These are phyloP conservation scores for Rhizopogon rudus DNA, from an alignment of 768 basidiomycete genomes.

Conservation along the genomic window DNA sequence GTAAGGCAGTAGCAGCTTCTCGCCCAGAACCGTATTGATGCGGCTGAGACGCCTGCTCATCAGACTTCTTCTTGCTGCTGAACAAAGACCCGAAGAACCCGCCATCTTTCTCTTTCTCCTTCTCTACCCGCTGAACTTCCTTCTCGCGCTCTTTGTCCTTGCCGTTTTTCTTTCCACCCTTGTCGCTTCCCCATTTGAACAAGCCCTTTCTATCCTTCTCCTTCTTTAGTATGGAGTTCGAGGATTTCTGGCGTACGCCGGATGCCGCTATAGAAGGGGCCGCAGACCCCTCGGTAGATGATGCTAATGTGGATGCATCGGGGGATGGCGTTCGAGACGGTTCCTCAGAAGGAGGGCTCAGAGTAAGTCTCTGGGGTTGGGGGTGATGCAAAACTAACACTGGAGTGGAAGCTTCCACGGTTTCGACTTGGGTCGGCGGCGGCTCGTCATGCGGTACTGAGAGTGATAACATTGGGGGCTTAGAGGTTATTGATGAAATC, in stretches of 20 bases:
- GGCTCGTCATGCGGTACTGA: constrained; percentile 16
- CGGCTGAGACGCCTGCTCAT: constrained; percentile 47
- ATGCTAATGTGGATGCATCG: constrained; percentile 25
- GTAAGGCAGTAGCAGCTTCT: constrained; percentile 81
- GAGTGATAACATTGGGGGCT: constrained; percentile 19
- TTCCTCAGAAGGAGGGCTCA: constrained; percentile 23
- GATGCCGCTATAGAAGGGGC: constrained; percentile 22
- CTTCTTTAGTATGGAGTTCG: constrained; percentile 38
- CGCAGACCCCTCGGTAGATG: constrained; percentile 21
- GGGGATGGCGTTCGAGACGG: constrained; percentile 63
- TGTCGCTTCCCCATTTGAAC: constrained; percentile 66
- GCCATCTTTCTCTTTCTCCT: constrained; percentile 61
- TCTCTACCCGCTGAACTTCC: constrained; percentile 42
- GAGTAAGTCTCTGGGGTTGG: constrained; percentile 50
- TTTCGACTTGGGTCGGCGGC: constrained; percentile 10
- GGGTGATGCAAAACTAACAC: constrained; percentile 56
- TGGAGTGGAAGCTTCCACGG: constrained; percentile 31
- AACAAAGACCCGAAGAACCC: constrained; percentile 93
- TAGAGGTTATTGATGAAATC: constrained; percentile 13
- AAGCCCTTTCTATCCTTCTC: constrained; percentile 75
- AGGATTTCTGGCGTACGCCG: constrained; percentile 16
- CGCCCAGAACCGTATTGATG: constrained; percentile 52
- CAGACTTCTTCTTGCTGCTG: constrained; percentile 82
- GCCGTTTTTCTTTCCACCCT: constrained; percentile 53
- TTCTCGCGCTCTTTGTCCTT: constrained; percentile 43